phyloP scores from a whole-genome alignment of 31 red algal genomes.

The Asparagopsis taxiformis region DNA sequence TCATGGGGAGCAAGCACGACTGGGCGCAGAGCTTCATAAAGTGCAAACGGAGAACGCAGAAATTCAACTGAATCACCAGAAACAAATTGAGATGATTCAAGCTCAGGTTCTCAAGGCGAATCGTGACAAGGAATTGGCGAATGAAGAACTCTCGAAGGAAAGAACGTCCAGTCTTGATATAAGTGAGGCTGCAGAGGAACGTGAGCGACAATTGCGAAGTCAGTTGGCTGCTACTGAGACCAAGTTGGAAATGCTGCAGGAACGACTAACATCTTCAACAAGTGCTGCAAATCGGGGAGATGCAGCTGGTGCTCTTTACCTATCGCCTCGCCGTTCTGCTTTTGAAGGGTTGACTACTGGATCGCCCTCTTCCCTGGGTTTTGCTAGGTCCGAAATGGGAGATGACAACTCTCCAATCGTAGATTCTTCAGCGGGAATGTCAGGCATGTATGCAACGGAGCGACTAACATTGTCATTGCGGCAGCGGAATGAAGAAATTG shows the following conservation, averaged over 20 bases:
- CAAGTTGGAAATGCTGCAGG: conserved; percentile 24
- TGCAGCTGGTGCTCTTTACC: neutral
- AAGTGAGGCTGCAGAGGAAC: conserved; percentile 29
- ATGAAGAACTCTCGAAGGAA: conserved; percentile 48
- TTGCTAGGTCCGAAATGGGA: conserved; percentile 13
- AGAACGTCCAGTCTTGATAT: conserved; percentile 39
- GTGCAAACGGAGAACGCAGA: conserved; percentile 20
- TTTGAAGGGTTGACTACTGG: conserved; percentile 20
- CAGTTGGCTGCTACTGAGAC: conserved; percentile 39
- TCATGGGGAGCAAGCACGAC: conserved; percentile 11
- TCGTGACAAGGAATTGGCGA: conserved; percentile 35
- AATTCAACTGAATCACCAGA: conserved; percentile 19
- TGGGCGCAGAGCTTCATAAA: conserved; percentile 22
- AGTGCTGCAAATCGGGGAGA: neutral
- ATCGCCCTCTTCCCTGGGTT: conserved; percentile 17
- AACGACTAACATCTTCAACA: conserved; percentile 4
- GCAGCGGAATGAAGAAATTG: conserved; percentile 66
- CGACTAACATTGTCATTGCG: conserved; percentile 46
- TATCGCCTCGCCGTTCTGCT: conserved; percentile 10
- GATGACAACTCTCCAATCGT: conserved; percentile 13
- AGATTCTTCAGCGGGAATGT: conserved; percentile 15
- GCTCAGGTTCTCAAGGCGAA: conserved; percentile 16
- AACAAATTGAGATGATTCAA: conserved; percentile 14
- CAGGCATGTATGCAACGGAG: conserved; percentile 62
- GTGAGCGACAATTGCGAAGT: conserved; percentile 29